Evolutionary conservation across 106 monocot species (phyloP).

Genomic region (Dactylorhiza incarnata): DNA sequence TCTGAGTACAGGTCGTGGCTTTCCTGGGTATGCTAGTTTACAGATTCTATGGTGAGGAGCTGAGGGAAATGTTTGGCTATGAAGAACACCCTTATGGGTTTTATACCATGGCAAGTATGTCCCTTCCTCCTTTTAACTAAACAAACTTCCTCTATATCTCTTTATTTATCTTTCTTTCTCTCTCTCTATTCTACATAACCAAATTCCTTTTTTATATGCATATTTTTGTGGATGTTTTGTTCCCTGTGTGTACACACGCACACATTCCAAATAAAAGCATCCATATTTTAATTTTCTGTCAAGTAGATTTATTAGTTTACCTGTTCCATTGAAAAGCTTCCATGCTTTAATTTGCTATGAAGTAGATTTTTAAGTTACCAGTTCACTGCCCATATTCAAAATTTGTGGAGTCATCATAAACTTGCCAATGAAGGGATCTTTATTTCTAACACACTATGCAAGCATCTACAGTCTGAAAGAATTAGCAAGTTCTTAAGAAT

Average conservation of each 20-base stretch:
- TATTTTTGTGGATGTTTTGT: neutral
- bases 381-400: neutral
- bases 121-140: neutral
- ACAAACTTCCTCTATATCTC: neutral
- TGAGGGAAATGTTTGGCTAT: constrained; percentile 98
- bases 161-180: neutral
- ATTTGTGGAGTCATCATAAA: neutral
- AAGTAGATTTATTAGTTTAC: neutral
- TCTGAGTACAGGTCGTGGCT: constrained; percentile 50
- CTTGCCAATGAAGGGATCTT: neutral
- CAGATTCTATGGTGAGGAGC: constrained; percentile 87
- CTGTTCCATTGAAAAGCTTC: neutral
- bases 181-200: neutral
- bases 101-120: constrained; percentile 81
- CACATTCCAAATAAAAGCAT: neutral
- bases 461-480: neutral
- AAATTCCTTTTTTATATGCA: neutral
- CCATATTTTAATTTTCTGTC: neutral
- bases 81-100: constrained; percentile 93
- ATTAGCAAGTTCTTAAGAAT: neutral
- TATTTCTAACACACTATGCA: neutral
- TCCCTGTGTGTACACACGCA: neutral
- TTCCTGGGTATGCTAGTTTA: constrained; percentile 78
- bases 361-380: neutral
- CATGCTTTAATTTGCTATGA: neutral